Conservation (phyloP, 495 filamentous ascomycete species). For the Penicillium nucicola region DNA sequence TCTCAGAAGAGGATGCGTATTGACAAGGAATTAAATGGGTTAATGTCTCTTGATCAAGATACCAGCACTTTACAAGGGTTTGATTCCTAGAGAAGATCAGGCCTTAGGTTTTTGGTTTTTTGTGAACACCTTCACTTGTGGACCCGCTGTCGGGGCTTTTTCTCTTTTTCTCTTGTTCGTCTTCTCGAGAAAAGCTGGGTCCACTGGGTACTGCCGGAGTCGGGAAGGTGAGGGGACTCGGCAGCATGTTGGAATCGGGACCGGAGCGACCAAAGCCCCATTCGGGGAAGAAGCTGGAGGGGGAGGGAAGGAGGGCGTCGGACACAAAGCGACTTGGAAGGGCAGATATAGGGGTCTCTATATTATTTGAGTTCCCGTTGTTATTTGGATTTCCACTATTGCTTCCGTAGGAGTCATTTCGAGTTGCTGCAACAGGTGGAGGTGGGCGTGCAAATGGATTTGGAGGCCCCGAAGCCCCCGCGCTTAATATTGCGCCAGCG, state of each 20-base stretch:
- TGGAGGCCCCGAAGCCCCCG: conserved; percentile 86
- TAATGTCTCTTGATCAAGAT: conserved; percentile 6
- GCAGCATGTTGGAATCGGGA: conserved; percentile 74
- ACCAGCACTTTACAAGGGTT: neutral
- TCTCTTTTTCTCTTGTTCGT: conserved; percentile 51
- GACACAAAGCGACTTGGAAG: conserved; percentile 87
- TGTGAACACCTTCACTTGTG: conserved; percentile 34
- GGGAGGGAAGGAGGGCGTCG: conserved; percentile 79
- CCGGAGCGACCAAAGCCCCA: conserved; percentile 71
- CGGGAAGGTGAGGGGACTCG: conserved; percentile 86
- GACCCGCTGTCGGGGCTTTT: conserved; percentile 50
- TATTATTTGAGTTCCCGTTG: conserved; percentile 67
- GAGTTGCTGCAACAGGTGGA: conserved; percentile 40
- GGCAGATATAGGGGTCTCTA: conserved; percentile 97
- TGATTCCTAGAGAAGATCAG: neutral
- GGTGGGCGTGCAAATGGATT: conserved; percentile 94
- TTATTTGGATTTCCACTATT: conserved; percentile 62
- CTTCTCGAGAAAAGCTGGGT: conserved; percentile 63
- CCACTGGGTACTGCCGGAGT: conserved; percentile 76
- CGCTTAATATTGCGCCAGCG: conserved; percentile 78
- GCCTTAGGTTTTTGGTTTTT: conserved; percentile 46
- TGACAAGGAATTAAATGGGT: conserved; percentile 1
- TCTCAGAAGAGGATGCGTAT: neutral
- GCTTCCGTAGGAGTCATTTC: conserved; percentile 50
- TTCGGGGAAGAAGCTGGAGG: conserved; percentile 87